phyloP scores from a whole-genome alignment of 306 rosid species.

The Cyamopsis tetragonoloba region DNA sequence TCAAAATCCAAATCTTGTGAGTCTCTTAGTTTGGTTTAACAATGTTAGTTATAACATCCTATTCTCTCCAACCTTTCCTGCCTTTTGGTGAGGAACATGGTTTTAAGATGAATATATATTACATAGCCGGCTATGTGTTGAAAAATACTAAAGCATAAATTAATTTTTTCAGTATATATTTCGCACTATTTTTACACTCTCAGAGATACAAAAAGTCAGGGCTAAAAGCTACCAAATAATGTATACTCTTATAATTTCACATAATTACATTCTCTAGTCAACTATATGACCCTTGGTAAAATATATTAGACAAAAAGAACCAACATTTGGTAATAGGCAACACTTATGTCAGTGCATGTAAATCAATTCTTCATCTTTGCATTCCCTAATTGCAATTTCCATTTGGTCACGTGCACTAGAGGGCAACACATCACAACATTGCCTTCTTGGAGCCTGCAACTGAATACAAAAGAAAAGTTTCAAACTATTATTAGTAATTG shows the following conservation, averaged over 20 bases:
- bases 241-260: background rate
- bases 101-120: background rate
- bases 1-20: too few relatives aligned
- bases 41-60: background rate
- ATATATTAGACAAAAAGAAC: background rate
- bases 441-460: constrained; percentile 91
- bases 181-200: background rate
- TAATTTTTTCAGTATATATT: background rate
- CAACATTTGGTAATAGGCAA: background rate
- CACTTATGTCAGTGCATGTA: constrained; percentile 40
- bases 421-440: constrained; percentile 75
- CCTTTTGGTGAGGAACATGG: background rate
- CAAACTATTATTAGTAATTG: constrained; percentile 6
- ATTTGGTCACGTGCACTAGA: constrained; percentile 40
- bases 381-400: constrained; percentile 73
- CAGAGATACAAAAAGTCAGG: constrained; percentile 9
- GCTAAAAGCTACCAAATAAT: background rate
- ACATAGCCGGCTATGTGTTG: background rate
- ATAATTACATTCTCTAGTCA: background rate
- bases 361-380: constrained; percentile 74
- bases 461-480: constrained; percentile 32
- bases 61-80: background rate
- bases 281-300: background rate
- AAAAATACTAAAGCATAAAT: background rate
- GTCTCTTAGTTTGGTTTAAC: background rate